phyloP scores from a whole-genome alignment of 371 early-diverging fungal genomes.

The Cokeromyces recurvatus region DNA sequence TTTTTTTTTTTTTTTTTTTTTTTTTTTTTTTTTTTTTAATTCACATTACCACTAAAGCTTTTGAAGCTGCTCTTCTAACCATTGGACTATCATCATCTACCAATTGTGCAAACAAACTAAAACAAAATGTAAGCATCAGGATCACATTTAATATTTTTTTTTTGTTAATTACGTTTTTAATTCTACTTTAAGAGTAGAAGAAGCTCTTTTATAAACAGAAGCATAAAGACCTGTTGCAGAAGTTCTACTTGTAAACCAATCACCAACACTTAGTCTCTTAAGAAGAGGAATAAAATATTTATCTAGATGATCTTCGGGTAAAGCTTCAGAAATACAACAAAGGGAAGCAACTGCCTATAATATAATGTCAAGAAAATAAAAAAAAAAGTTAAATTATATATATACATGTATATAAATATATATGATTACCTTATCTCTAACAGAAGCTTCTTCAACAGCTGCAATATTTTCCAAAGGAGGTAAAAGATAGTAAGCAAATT shows the following conservation, averaged over 20 bases:
- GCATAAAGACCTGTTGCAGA: constrained; percentile 93
- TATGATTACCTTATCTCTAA: constrained; percentile 92
- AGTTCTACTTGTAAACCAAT: constrained; percentile 97
- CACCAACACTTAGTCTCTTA: constrained; percentile 85
- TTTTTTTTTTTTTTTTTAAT: too few relatives aligned
- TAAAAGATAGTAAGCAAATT: constrained; percentile 81
- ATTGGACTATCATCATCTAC: constrained; percentile 95
- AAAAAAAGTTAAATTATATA: not conserved
- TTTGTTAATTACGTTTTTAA: constrained; percentile 44
- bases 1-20: too few relatives aligned
- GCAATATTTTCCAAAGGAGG: constrained; percentile 93
- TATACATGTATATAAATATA: too few relatives aligned
- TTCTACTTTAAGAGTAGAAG: constrained; percentile 75
- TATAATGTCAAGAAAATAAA: not conserved
- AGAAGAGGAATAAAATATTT: constrained; percentile 87
- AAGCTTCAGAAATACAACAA: constrained; percentile 67
- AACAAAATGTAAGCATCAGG: not conserved
- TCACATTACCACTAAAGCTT: constrained; percentile 31
- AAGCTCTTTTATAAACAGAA: constrained; percentile 68
- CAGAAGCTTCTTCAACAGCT: constrained; percentile 94
- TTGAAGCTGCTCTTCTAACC: constrained; percentile 94
- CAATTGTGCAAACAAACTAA: constrained; percentile 66
- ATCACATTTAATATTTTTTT: not conserved
- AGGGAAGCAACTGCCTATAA: constrained; percentile 90
- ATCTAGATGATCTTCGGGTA: constrained; percentile 79